These are phyloP conservation scores for Meyerozyma smithsonii DNA, from an alignment of 1,139 yeast genomes.

Conservation along the genomic window DNA sequence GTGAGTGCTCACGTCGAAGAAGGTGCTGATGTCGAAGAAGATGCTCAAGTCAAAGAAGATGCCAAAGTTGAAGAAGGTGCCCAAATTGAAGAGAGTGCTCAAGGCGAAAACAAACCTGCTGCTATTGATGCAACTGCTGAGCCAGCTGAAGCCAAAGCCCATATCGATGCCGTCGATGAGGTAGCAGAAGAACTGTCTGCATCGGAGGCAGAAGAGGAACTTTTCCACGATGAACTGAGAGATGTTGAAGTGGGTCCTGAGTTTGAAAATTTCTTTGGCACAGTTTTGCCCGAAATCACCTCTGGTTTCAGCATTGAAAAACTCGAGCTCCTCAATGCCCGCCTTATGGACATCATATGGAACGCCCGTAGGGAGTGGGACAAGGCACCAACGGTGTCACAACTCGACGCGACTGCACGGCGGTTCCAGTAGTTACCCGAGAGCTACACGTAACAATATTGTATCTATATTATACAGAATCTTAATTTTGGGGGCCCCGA, in stretches of 20 bases:
- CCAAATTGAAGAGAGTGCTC: not conserved
- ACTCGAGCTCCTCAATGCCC: conserved; percentile 70
- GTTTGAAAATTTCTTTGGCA: conserved; percentile 17
- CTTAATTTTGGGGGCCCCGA: not conserved
- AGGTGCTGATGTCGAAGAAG: not conserved
- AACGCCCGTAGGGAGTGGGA: conserved; percentile 62
- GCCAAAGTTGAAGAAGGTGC: not conserved
- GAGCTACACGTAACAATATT: not conserved
- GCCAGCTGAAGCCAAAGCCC: not conserved
- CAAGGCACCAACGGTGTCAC: conserved; percentile 39
- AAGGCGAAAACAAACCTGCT: not conserved
- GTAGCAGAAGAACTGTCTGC: conserved; percentile 12
- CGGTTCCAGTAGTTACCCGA: not conserved
- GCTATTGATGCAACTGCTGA: not conserved
- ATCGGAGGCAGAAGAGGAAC: conserved; percentile 20
- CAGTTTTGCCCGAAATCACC: conserved; percentile 40
- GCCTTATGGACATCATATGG: conserved; percentile 75
- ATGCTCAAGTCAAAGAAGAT: not conserved
- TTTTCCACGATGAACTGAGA: conserved; percentile 13
- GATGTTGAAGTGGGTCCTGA: conserved; percentile 26
- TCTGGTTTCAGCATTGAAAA: conserved; percentile 57
- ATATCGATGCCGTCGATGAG: not conserved
- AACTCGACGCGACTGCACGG: conserved; percentile 17
- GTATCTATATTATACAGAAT: not conserved
- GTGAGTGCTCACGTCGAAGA: not conserved